Base-by-base conservation (phyloP, 306 rosid genomes). In the Malus sieversii region DNA sequence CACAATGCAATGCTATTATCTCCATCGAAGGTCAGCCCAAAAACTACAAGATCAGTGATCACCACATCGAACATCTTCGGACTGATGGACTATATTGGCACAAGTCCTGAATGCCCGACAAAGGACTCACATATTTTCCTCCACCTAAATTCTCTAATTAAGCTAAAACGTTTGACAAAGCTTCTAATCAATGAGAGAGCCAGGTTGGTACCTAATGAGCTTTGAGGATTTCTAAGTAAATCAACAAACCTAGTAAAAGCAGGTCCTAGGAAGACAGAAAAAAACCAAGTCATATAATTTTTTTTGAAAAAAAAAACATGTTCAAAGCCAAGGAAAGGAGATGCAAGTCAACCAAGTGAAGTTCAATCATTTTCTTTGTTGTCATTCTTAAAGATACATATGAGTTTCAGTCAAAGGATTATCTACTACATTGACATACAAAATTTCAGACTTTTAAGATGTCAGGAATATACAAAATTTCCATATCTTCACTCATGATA, bases 321-420 rank as follows among this genome's bases (percentile, higher is more conserved):
- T 9, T 44, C 65, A 83, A 85, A 25, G 64, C 83, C 80, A 48
- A 73, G 69, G 63, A 73, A 73, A 75, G 76, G 78, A 68, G 81
- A 66, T 81, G 71, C 73, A 77, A 81, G 87, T 89, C 88, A 82
- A 87, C 79, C 81, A 80, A 81, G 82, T 80, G 81, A 72, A 80
- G 72, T 67, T 80, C 84, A 81, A 80, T 85, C 78, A 81, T 72
- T 75, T 82, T 71, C 42, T 68, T 42, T 75, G 82, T 73, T 74
- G 70, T 70, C 85, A 67, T 82, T 79, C 53, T 69, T n/a, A 79
- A 74, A 81, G 35, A 38, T 82, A 80, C 66, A 70, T n/a, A n/a
- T n/a, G n/a, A n/a, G n/a, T n/a, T n/a, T n/a, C n/a, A n/a, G n/a
- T n/a, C n/a, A n/a, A n/a, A n/a, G n/a, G n/a, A n/a, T n/a, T n/a